phyloP scores from a whole-genome alignment of 2,329 filamentous ascomycete genomes.

The Xylaria sp. region DNA sequence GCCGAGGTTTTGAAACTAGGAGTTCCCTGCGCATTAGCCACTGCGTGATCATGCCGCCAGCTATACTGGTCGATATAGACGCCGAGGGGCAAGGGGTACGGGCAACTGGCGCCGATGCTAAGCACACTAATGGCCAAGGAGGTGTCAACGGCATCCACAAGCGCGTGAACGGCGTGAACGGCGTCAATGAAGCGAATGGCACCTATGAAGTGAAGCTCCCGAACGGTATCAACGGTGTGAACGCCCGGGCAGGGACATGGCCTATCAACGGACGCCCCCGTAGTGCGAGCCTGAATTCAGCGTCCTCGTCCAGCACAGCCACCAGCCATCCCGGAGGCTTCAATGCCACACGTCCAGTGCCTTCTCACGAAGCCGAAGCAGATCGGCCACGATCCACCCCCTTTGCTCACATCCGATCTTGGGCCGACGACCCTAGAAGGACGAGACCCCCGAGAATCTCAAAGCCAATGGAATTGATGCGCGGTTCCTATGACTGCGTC shows the following conservation, averaged over 20 bases:
- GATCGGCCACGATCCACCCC: slow-evolving; percentile 32
- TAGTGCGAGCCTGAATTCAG: slow-evolving; percentile 18
- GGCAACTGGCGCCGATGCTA: slow-evolving; percentile 16
- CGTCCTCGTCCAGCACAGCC: slow-evolving; percentile 9
- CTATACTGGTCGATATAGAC: slow-evolving; percentile 11
- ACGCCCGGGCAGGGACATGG: slow-evolving; percentile 22
- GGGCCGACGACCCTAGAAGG: slow-evolving; percentile 29
- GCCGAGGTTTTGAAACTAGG: slow-evolving; percentile 4
- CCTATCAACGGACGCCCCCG: slow-evolving; percentile 14
- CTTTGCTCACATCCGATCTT: slow-evolving; percentile 29
- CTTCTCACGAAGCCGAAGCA: slow-evolving; percentile 32
- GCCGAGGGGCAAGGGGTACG: slow-evolving; percentile 8
- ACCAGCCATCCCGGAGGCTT: slow-evolving; percentile 16
- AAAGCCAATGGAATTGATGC: slow-evolving; percentile 52
- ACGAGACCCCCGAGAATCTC: slow-evolving; percentile 48
- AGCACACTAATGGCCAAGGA: slow-evolving; percentile 11
- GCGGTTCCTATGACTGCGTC: slow-evolving; percentile 56
- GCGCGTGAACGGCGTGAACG: slow-evolving; percentile 12
- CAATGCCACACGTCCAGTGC: slow-evolving; percentile 28
- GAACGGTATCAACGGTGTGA: not conserved
- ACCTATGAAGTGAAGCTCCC: no score
- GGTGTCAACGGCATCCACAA: slow-evolving; percentile 17
- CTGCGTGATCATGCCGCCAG: slow-evolving; percentile 25
- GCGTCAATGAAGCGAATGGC: not conserved
- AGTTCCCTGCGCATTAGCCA: slow-evolving; percentile 10